A percentile compares a stretch with the other conserved stretches of the same genome.
Evolutionary conservation across 2,329 filamentous ascomycete genomes (phyloP).

Genomic region (Tetracladium maxilliforme): DNA sequence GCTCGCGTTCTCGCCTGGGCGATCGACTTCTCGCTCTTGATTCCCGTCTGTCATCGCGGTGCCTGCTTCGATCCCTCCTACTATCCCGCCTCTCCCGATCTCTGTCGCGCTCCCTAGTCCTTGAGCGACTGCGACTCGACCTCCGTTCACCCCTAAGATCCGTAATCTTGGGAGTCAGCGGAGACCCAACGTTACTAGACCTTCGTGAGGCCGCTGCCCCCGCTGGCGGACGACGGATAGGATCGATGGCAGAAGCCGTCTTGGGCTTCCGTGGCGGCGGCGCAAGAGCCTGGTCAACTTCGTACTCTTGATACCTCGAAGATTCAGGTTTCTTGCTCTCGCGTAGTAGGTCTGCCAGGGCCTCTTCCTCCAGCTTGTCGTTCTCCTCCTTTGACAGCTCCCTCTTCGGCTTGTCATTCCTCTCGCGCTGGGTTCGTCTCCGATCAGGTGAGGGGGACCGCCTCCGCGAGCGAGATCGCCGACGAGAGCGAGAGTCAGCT

Average conservation of each 20-base stretch:
- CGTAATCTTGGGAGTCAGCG: slow-evolving; percentile 13
- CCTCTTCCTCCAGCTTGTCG: slow-evolving; percentile 16
- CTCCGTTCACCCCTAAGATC: slow-evolving; percentile 10
- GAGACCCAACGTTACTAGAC: slow-evolving; percentile 15
- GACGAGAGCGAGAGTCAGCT: background rate
- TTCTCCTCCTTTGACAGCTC: slow-evolving; percentile 15
- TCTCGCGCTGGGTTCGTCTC: slow-evolving; percentile 2
- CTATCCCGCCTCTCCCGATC: slow-evolving; percentile 4
- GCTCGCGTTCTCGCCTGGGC: too few relatives aligned
- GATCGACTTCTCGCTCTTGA: too few relatives aligned
- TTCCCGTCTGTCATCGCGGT: too few relatives aligned
- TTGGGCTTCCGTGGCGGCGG: slow-evolving; percentile 1
- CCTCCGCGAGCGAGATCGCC: slow-evolving; percentile 4
- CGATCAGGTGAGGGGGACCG: slow-evolving; percentile 4
- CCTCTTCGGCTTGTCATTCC: slow-evolving; percentile 5
- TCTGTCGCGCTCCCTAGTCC: slow-evolving; percentile 7
- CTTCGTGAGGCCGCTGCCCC: slow-evolving; percentile 15
- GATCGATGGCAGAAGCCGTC: background rate
- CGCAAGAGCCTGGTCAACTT: slow-evolving; percentile 14
- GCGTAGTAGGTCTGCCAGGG: slow-evolving; percentile 15
- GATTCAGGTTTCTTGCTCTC: slow-evolving; percentile 14
- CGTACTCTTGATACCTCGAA: slow-evolving; percentile 15
- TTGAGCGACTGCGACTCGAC: slow-evolving; percentile 9
- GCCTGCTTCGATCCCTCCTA: slow-evolving; percentile 5
- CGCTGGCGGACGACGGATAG: background rate